A percentile compares a stretch with the other conserved stretches of the same genome.
Evolutionary conservation across 345 rosid species (phyloP).

Genomic region (Trapa incisa): DNA sequence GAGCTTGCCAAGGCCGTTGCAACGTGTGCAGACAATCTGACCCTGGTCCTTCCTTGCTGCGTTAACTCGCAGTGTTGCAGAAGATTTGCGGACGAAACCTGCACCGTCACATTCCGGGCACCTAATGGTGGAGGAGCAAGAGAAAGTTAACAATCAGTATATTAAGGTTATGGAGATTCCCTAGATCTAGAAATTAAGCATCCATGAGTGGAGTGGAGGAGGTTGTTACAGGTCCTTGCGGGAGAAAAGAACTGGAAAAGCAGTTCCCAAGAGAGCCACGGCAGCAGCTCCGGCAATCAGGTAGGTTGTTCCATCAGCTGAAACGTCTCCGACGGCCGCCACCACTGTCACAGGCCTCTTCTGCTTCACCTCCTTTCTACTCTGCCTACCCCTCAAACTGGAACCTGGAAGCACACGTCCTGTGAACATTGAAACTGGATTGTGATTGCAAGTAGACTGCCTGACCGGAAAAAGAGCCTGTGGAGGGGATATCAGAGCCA

Average conservation of each 20-base stretch:
- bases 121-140: conserved; percentile 15
- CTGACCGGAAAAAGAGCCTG: background rate
- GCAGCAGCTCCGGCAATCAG: conserved; percentile 58
- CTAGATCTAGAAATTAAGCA: too few species aligned
- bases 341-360: conserved; percentile 44
- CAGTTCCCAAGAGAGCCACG: conserved; percentile 75
- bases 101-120: conserved; percentile 98
- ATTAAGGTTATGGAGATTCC: too few species aligned
- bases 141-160: background rate
- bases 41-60: conserved; percentile 82
- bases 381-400: background rate
- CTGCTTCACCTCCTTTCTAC: conserved; percentile 17
- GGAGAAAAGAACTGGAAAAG: conserved; percentile 72
- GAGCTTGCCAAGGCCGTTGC: conserved; percentile 91
- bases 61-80: conserved; percentile 52
- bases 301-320: conserved; percentile 58
- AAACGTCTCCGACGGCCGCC: conserved; percentile 78
- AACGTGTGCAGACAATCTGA: conserved; percentile 74
- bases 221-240: conserved; percentile 64
- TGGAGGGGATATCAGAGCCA: background rate
- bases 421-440: background rate
- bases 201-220: too few species aligned
- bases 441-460: background rate
- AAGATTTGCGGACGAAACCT: conserved; percentile 57
- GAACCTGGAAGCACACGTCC: background rate